Conservation (phyloP, 139 green algal genomes). For the Yamagishiella unicocca region DNA sequence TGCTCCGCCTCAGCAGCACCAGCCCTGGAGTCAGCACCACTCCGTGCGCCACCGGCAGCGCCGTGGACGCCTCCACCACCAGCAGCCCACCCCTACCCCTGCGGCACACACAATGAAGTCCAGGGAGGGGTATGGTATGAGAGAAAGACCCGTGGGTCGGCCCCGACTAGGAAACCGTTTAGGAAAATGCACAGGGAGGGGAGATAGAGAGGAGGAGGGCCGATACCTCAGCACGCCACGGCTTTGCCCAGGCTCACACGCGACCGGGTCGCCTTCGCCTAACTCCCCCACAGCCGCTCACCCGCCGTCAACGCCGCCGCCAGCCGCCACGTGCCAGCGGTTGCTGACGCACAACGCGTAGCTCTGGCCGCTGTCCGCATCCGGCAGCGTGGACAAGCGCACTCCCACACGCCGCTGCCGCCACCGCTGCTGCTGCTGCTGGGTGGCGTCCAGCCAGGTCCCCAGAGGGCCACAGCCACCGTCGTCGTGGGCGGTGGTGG, state of each 20-base stretch:
- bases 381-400: conserved; percentile 9
- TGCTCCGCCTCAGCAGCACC: neutral
- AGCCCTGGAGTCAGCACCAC: conserved; percentile 24
- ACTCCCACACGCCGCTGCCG: conserved; percentile 2
- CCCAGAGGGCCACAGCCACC: neutral
- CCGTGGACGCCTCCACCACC: conserved; percentile 6
- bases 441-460: neutral
- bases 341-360: conserved; percentile 17
- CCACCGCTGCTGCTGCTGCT: neutral
- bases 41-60: conserved; percentile 12
- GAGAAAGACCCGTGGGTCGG: too few relatives aligned
- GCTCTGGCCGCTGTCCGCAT: conserved; percentile 4
- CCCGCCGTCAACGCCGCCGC: too few relatives aligned
- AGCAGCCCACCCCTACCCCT: neutral
- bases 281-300: too few relatives aligned
- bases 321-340: neutral
- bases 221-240: too few relatives aligned
- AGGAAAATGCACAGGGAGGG: too few relatives aligned
- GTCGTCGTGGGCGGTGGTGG: neutral
- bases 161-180: too few relatives aligned
- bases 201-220: too few relatives aligned
- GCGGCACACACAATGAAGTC: too few relatives aligned
- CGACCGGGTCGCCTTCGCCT: too few relatives aligned
- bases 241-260: too few relatives aligned
- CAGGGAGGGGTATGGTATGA: too few relatives aligned